phyloP scores from a whole-genome alignment of 441 rosid species.

The Gossypium lobatum region DNA sequence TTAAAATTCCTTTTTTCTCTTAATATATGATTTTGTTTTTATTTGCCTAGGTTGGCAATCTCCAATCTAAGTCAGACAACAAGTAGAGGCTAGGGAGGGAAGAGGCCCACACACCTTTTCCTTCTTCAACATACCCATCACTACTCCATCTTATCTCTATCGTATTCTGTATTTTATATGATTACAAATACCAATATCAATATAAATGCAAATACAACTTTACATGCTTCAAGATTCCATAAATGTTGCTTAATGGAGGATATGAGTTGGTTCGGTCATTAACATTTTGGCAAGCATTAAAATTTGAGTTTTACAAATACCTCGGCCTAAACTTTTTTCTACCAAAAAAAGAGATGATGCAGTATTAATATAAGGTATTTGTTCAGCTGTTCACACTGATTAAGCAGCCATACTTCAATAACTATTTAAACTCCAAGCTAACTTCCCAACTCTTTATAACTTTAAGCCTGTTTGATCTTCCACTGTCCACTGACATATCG shows the following conservation, averaged over 20 bases:
- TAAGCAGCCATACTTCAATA: slow-evolving; percentile 9
- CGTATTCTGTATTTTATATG: neutral
- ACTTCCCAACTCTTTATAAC: slow-evolving; percentile 14
- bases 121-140: slow-evolving; percentile 19
- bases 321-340: no score
- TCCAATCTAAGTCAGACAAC: slow-evolving; percentile 13
- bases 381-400: slow-evolving; percentile 8
- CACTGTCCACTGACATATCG: neutral
- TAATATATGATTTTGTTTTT: neutral
- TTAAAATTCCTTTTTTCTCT: neutral
- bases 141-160: slow-evolving; percentile 25
- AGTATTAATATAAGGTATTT: slow-evolving; percentile 14
- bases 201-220: neutral
- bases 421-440: slow-evolving; percentile 30
- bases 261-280: no score
- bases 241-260: slow-evolving; percentile 16
- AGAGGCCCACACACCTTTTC: slow-evolving; percentile 13
- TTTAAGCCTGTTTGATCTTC: slow-evolving; percentile 17
- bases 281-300: no score
- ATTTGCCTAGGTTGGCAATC: neutral
- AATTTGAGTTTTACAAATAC: no score
- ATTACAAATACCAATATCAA: neutral
- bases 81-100: slow-evolving; percentile 2
- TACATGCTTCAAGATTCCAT: slow-evolving; percentile 26
- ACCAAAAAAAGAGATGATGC: neutral